phyloP scores from a whole-genome alignment of 2,329 filamentous ascomycete species.

The Ampelomyces quisqualis region DNA sequence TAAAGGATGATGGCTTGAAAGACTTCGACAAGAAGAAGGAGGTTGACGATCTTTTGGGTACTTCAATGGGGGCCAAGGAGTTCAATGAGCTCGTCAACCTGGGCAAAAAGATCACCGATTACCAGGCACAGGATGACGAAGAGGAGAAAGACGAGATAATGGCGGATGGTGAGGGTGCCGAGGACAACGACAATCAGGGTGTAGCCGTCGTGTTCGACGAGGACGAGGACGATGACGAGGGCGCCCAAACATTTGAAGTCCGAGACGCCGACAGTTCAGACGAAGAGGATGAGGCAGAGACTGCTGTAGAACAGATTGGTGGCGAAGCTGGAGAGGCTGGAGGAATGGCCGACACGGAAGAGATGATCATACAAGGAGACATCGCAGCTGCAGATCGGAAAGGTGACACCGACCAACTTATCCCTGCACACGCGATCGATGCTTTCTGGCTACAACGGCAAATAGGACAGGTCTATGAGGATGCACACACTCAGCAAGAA shows the following conservation, averaged over 20 bases:
- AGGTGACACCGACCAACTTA: conserved; percentile 55
- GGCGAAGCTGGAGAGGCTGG: conserved; percentile 55
- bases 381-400: conserved; percentile 47
- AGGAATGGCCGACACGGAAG: conserved; percentile 62
- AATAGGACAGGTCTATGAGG: conserved; percentile 82
- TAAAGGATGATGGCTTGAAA: conserved; percentile 95
- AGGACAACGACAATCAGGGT: conserved; percentile 85
- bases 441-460: conserved; percentile 96
- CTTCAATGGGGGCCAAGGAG: conserved; percentile 77
- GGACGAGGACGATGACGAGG: conserved; percentile 76
- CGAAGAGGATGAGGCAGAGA: conserved; percentile 66
- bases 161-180: conserved; percentile 63
- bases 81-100: conserved; percentile 97
- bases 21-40: conserved; percentile 99
- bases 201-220: conserved; percentile 97
- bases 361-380: conserved; percentile 79
- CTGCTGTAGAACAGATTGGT: conserved; percentile 60
- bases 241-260: conserved; percentile 77
- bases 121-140: conserved; percentile 93
- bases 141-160: conserved; percentile 70
- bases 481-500: conserved; percentile 89
- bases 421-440: conserved; percentile 88
- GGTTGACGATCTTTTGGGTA: conserved; percentile 89
- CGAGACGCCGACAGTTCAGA: conserved; percentile 82
- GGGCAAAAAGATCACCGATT: conserved; percentile 98